Conservation (phyloP, 2,329 filamentous ascomycete species). For the Alternaria solani region DNA sequence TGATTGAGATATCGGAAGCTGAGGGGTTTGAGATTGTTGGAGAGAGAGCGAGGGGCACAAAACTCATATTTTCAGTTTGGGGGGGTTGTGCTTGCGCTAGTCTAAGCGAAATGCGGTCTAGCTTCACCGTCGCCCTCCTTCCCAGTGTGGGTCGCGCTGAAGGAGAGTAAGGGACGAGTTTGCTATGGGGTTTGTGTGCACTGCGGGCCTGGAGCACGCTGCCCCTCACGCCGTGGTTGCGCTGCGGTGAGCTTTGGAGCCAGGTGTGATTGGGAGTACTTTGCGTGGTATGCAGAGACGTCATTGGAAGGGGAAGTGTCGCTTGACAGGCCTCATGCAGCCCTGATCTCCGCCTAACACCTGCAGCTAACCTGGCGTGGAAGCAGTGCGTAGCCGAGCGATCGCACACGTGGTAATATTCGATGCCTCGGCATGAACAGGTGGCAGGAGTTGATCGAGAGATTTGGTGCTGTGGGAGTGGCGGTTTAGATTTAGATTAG, state of each 20-base stretch:
- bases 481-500: too few relatives aligned
- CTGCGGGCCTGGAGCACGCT: not conserved
- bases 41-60: conserved; percentile 22
- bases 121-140: conserved; percentile 14
- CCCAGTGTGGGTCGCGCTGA: conserved; percentile 13
- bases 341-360: conserved; percentile 18
- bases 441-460: not conserved
- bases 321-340: conserved; percentile 20
- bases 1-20: conserved; percentile 19
- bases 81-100: conserved; percentile 24
- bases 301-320: conserved; percentile 17
- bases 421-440: not conserved
- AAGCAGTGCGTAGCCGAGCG: conserved; percentile 25
- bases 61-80: conserved; percentile 21
- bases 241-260: conserved; percentile 2
- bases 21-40: conserved; percentile 19
- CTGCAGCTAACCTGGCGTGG: conserved; percentile 26
- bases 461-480: not conserved
- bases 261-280: conserved; percentile 12
- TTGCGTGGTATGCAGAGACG: conserved; percentile 4
- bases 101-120: conserved; percentile 22
- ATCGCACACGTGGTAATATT: conserved; percentile 25
- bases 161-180: conserved; percentile 8
- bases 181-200: conserved; percentile 1
- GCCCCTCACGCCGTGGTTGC: not conserved